Evolutionary conservation across 352 stramenopile species (phyloP).

Genomic region (Phytopythium boreale): DNA sequence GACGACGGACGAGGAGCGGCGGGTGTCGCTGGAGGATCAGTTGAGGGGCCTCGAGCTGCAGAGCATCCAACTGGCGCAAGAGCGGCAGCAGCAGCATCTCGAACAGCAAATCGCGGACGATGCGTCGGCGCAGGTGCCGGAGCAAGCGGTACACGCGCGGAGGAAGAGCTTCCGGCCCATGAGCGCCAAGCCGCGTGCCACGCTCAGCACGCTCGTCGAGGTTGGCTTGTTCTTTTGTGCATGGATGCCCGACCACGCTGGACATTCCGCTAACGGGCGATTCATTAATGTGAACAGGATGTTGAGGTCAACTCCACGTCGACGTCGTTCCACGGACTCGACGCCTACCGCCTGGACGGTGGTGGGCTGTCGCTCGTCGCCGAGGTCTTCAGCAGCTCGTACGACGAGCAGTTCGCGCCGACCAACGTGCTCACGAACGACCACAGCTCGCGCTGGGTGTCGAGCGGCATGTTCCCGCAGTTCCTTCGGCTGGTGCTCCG

Average conservation of each 20-base stretch:
- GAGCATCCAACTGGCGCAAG: slow-evolving; percentile 43
- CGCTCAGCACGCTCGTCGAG: slow-evolving; percentile 54
- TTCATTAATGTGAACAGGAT: slow-evolving; percentile 25
- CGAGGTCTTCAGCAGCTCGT: slow-evolving; percentile 69
- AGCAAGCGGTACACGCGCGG: slow-evolving; percentile 10
- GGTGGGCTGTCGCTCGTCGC: slow-evolving; percentile 33
- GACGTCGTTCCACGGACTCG: slow-evolving; percentile 31
- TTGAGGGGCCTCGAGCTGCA: slow-evolving; percentile 61
- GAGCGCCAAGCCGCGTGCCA: slow-evolving; percentile 61
- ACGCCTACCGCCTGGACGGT: slow-evolving; percentile 38
- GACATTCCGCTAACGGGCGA: neutral
- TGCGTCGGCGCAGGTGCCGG: neutral
- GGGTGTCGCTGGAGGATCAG: slow-evolving; percentile 60
- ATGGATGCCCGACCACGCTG: neutral
- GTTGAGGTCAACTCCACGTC: slow-evolving; percentile 50
- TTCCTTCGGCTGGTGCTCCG: slow-evolving; percentile 61
- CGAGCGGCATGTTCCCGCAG: slow-evolving; percentile 68
- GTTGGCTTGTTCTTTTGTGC: slow-evolving; percentile 8
- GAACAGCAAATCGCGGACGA: slow-evolving; percentile 1
- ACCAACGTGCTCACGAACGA: slow-evolving; percentile 53
- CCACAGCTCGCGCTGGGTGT: slow-evolving; percentile 63
- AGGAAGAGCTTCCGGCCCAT: slow-evolving; percentile 71
- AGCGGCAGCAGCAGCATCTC: slow-evolving; percentile 12
- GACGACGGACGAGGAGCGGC: slow-evolving; percentile 57
- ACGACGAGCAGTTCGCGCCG: slow-evolving; percentile 43